phyloP scores from a whole-genome alignment of 1,284 basidiomycete species.

The Ganoderma lingzhi region DNA sequence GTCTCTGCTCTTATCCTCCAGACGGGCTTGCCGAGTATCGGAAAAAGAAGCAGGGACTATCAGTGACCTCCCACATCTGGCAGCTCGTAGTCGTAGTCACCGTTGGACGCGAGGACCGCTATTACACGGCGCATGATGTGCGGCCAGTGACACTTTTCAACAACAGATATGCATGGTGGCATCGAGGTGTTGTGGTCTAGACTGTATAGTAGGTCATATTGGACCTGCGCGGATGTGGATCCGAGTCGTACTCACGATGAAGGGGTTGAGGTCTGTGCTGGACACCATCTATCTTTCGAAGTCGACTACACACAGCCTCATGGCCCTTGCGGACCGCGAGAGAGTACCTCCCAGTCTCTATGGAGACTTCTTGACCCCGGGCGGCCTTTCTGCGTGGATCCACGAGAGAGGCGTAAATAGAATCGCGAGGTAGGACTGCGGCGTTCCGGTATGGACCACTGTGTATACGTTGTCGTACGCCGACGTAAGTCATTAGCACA shows the following conservation, averaged over 20 bases:
- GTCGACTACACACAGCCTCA: background rate
- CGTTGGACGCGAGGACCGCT: background rate
- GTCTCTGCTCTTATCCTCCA: background rate
- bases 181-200: background rate
- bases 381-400: no score
- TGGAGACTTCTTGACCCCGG: background rate
- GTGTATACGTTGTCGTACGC: no score
- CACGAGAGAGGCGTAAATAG: no score
- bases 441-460: no score
- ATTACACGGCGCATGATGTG: background rate
- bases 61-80: background rate
- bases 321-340: background rate
- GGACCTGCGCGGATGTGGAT: background rate
- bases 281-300: background rate
- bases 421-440: no score
- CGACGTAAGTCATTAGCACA: no score
- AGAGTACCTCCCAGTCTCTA: background rate
- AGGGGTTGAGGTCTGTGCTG: background rate
- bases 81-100: background rate
- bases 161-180: background rate
- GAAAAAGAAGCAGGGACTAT: background rate
- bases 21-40: background rate
- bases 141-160: background rate
- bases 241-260: background rate
- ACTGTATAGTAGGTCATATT: background rate